Evolutionary conservation across 345 rosid genomes (phyloP).

Genomic region (Acer campestre): DNA sequence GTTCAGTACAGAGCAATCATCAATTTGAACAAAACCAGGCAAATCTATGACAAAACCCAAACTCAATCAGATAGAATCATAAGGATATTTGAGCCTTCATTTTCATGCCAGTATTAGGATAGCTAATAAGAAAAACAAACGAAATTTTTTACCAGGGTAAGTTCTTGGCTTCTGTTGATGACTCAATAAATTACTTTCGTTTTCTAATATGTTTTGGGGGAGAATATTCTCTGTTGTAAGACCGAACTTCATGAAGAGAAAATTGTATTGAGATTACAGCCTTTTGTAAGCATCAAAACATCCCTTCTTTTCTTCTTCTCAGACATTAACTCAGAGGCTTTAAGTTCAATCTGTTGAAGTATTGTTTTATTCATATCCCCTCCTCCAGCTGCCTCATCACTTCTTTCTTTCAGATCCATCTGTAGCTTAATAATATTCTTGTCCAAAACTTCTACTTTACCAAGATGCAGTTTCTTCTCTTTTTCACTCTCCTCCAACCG

Average conservation of each 20-base stretch:
- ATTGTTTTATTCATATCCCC: conserved; percentile 39
- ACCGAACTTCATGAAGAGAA: conserved; percentile 50
- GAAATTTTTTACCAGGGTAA: conserved; percentile 43
- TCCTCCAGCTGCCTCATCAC: conserved; percentile 29
- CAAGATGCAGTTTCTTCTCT: conserved; percentile 29
- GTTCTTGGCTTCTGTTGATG: conserved; percentile 33
- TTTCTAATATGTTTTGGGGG: conserved; percentile 31
- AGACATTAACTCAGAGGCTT: conserved; percentile 39
- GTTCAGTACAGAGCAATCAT: not conserved
- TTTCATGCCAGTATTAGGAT: not conserved
- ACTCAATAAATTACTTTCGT: conserved; percentile 37
- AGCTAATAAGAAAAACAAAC: conserved; percentile 5
- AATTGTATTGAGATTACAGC: conserved; percentile 67
- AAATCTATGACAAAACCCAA: not conserved
- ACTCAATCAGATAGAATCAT: not conserved
- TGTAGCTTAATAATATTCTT: conserved; percentile 42
- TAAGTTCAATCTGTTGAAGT: conserved; percentile 43
- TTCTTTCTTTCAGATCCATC: conserved; percentile 26
- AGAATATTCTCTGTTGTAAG: conserved; percentile 48
- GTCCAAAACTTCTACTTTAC: conserved; percentile 45
- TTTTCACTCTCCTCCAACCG: conserved; percentile 42
- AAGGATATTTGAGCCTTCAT: not conserved
- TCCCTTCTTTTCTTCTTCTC: conserved; percentile 51
- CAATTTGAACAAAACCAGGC: not conserved
- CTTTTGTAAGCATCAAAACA: conserved; percentile 49